Conservation (phyloP, 495 filamentous ascomycete genomes). For the Umbilicaria muhlenbergii region DNA sequence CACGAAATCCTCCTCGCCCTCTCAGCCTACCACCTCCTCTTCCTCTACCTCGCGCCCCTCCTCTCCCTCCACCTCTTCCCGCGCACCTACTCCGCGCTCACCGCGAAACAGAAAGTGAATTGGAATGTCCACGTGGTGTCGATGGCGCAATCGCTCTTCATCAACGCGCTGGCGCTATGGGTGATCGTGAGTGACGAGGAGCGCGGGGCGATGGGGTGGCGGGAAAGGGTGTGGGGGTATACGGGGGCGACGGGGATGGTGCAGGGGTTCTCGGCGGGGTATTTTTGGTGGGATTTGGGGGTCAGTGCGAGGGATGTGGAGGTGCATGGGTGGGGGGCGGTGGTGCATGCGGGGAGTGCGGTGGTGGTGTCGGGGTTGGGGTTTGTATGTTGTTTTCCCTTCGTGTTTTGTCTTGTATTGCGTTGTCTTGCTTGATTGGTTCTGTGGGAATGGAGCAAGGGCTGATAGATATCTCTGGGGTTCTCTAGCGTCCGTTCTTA, state of each 20-base stretch:
- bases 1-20: slow-evolving; percentile 76
- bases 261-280: slow-evolving; percentile 77
- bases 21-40: slow-evolving; percentile 60
- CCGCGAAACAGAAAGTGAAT: slow-evolving; percentile 56
- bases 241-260: slow-evolving; percentile 73
- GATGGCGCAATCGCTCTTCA: slow-evolving; percentile 64
- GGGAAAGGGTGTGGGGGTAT: slow-evolving; percentile 77
- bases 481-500: slow-evolving; percentile 70
- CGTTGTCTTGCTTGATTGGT: neutral
- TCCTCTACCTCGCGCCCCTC: slow-evolving; percentile 53
- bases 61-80: slow-evolving; percentile 56
- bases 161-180: slow-evolving; percentile 66
- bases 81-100: slow-evolving; percentile 52
- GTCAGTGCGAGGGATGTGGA: slow-evolving; percentile 53
- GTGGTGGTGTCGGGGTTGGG: slow-evolving; percentile 76
- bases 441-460: too few species aligned
- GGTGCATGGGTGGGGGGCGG: slow-evolving; percentile 75
- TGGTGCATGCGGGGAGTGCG: slow-evolving; percentile 76
- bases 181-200: slow-evolving; percentile 69
- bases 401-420: neutral
- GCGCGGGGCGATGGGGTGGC: slow-evolving; percentile 50
- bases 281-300: slow-evolving; percentile 86
- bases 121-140: slow-evolving; percentile 98
- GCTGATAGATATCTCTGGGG: too few species aligned
- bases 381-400: slow-evolving; percentile 60